Evolutionary conservation across 257 asterid genomes (phyloP).

Genomic region (Nicotiana attenuata): DNA sequence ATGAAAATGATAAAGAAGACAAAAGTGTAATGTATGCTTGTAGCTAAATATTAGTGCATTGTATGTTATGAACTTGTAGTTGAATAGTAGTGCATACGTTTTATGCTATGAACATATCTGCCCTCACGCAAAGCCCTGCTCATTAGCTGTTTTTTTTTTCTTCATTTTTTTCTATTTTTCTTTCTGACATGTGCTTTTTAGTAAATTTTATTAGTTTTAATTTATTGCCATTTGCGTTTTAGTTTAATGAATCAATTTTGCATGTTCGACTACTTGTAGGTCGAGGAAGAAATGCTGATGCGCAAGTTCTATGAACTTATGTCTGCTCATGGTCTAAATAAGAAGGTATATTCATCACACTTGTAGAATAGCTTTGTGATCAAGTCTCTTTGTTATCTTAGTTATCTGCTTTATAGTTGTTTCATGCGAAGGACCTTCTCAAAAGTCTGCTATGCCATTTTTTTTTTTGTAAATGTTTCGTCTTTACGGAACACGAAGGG

Average conservation of each 20-base stretch:
- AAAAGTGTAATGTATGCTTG: no score
- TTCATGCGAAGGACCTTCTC: background rate
- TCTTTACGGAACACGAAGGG: background rate
- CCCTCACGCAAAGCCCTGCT: background rate
- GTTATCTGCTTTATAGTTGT: background rate
- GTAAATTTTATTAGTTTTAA: background rate
- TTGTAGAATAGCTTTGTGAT: background rate
- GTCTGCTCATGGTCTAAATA: slow-evolving; percentile 55
- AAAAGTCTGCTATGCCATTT: background rate
- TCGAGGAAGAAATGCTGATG: slow-evolving; percentile 94
- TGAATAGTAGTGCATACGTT: no score
- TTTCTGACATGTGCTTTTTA: no score
- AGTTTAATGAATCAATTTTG: background rate
- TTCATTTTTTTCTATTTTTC: no score
- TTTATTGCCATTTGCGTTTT: background rate
- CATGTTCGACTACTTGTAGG: slow-evolving; percentile 33
- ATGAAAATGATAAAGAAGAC: no score
- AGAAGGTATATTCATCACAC: slow-evolving; percentile 37
- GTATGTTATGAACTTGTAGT: no score
- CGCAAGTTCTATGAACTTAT: slow-evolving; percentile 78
- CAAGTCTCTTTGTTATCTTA: background rate
- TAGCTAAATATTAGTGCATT: no score
- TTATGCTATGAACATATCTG: no score
- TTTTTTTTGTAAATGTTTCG: background rate
- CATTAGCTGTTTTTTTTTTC: background rate